Evolutionary conservation across 2,329 filamentous ascomycete species (phyloP).

Genomic region (Cadophora malorum): DNA sequence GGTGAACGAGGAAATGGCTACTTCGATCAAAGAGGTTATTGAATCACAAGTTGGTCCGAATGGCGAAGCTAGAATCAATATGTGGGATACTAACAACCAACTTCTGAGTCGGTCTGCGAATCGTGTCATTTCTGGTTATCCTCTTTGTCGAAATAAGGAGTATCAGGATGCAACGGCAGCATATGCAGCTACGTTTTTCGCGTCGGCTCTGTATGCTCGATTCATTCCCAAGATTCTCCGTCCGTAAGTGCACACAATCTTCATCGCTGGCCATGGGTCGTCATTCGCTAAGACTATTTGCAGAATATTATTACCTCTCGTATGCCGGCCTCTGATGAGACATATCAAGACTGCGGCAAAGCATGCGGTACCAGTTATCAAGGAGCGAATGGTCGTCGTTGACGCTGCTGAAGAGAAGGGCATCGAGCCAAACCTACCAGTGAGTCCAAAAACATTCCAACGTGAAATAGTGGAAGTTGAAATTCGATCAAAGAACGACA

Average conservation of each 20-base stretch:
- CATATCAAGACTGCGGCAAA: constrained; percentile 5
- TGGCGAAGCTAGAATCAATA: constrained; percentile 5
- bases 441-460: neutral
- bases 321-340: constrained; percentile 10
- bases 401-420: constrained; percentile 3
- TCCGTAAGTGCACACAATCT: neutral
- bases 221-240: neutral
- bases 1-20: constrained; percentile 11
- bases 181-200: constrained; percentile 13
- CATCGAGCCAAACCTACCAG: neutral
- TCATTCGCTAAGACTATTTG: neutral
- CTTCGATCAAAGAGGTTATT: neutral
- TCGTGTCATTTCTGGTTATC: constrained; percentile 12
- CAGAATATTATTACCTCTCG: neutral
- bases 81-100: constrained; percentile 12
- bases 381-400: constrained; percentile 10
- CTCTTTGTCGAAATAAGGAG: constrained; percentile 3
- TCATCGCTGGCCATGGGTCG: neutral
- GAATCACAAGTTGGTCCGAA: neutral
- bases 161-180: constrained; percentile 7
- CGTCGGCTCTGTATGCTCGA: constrained; percentile 4
- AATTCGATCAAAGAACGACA: neutral
- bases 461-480: too few relatives aligned
- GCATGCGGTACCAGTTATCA: constrained; percentile 3
- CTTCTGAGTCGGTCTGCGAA: constrained; percentile 13